Conservation (phyloP, 148 eudicot genomes). For the Camellia granthamiana region DNA sequence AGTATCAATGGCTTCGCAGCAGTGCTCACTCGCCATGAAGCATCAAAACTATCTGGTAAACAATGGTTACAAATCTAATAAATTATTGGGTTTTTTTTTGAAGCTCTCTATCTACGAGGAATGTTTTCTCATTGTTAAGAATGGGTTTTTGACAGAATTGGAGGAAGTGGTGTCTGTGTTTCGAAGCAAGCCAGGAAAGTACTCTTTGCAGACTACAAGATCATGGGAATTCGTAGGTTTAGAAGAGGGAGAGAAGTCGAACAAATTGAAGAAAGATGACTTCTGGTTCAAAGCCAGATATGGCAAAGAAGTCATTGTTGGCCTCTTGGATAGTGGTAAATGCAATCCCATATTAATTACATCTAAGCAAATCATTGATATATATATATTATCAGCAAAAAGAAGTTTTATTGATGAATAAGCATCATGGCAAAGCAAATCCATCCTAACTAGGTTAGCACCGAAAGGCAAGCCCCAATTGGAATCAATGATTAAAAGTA, state of each 20-base stretch:
- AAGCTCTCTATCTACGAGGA: not conserved
- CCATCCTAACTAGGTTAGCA: too few relatives aligned
- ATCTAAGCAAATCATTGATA: too few relatives aligned
- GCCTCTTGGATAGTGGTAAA: conserved; percentile 72
- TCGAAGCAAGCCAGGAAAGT: conserved; percentile 55
- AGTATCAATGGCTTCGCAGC: conserved; percentile 87
- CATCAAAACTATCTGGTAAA: conserved; percentile 58
- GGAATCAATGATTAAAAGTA: too few relatives aligned
- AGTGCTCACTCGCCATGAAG: conserved; percentile 60
- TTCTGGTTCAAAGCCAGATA: conserved; percentile 53
- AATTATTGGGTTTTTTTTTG: not conserved
- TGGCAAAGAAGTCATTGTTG: conserved; percentile 69
- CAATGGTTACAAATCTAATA: not conserved
- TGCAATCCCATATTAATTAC: not conserved
- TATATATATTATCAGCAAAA: not conserved
- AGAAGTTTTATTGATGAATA: too few relatives aligned
- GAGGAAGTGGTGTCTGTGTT: conserved; percentile 68
- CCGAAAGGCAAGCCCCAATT: too few relatives aligned
- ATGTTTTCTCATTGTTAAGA: too few relatives aligned
- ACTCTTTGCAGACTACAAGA: conserved; percentile 76
- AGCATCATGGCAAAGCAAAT: too few relatives aligned
- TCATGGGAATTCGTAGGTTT: conserved; percentile 87
- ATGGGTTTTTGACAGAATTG: conserved; percentile 30
- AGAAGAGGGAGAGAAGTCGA: conserved; percentile 31
- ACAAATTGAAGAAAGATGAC: conserved; percentile 21